Evolutionary conservation across 1,139 yeast species (phyloP).

Genomic region (Insectozyma bohioensis): DNA sequence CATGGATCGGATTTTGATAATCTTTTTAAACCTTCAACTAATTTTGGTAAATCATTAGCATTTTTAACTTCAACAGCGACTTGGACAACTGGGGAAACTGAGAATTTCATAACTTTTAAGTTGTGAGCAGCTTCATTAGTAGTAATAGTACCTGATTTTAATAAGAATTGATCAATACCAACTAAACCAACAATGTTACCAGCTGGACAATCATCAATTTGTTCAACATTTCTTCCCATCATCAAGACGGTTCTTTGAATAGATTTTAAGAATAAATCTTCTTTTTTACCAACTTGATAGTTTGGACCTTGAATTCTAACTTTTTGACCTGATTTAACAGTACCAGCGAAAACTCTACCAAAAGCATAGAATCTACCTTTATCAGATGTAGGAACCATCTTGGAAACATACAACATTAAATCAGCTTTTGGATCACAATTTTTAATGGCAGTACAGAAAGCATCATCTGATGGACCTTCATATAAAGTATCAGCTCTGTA

Average conservation of each 20-base stretch:
- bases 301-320: slow-evolving; percentile 99
- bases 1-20: slow-evolving; percentile 99
- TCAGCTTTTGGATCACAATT: slow-evolving; percentile 99
- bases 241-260: slow-evolving; percentile 98
- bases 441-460: slow-evolving; percentile 86
- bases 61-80: slow-evolving; percentile 99
- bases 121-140: slow-evolving; percentile 96
- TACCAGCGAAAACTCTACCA: slow-evolving; percentile 99
- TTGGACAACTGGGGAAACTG: slow-evolving; percentile 99
- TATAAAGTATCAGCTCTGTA: slow-evolving; percentile 99
- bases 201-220: slow-evolving; percentile 99
- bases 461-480: slow-evolving; percentile 99
- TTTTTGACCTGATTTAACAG: slow-evolving; percentile 98
- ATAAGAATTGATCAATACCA: slow-evolving; percentile 99
- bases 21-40: slow-evolving; percentile 99
- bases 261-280: slow-evolving; percentile 94
- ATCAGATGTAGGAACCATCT: slow-evolving; percentile 99
- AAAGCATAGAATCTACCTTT: slow-evolving; percentile 99
- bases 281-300: slow-evolving; percentile 98
- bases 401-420: slow-evolving; percentile 98
- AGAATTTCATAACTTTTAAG: slow-evolving; percentile 99
- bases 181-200: slow-evolving; percentile 99
- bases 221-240: slow-evolving; percentile 99
- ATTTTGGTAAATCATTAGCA: slow-evolving; percentile 98
- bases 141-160: slow-evolving; percentile 99